Evolutionary conservation across 1,284 basidiomycete species (phyloP), one percentile per base, ranked within the genome.

Genomic region (Sanghuangporus sanghuang): DNA sequence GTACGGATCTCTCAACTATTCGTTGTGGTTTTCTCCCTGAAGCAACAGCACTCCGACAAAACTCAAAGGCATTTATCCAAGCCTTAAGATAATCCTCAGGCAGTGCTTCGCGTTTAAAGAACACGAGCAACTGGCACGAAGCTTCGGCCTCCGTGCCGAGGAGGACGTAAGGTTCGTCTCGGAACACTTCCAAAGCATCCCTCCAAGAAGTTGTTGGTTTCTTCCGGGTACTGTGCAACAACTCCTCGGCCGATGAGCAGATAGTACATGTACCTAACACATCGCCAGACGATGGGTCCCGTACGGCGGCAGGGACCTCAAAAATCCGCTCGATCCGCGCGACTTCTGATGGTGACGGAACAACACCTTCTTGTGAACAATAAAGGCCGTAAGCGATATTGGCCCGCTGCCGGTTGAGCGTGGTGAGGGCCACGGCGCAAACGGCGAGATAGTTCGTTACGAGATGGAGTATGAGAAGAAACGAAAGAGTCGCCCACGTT

Each of bases 361-460:
- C 52, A 12, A 66, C 44, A 14, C 40, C 36, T 32, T 53, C 42
- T 23, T 27, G 52, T 8, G 27, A 60, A 63, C 73, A 69, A 68
- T 78, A 84, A 7, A 64, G 64, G 2, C 73, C 69, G 85, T 86
- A 89, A 4, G 79, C 77, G 40, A 86, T 76, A 38, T 73, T 75
- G 0, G 81, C 73, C 1, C 87, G 79, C 71, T 87, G 85, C 32
- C 81, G 78, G 66, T 87, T 89, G 23, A 88, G 75, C 0, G 83
- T 76, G 38, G 81, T 80, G 38, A 89, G 73, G 8, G 76, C 76
- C 27, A 89, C 78, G 0, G 81, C 81, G 9, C 80, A 78, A 7
- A 89, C 84, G 7, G 81, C 86, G 5, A 81, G 64, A 67, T 85
- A 86, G 68, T 89, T 89, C 54, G 83, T 74, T n/a, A 73, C 62